A percentile compares a stretch with the other conserved stretches of the same genome.
Evolutionary conservation across 208 protist genomes (phyloP).

Genomic region (Trypanosoma scelopori): DNA sequence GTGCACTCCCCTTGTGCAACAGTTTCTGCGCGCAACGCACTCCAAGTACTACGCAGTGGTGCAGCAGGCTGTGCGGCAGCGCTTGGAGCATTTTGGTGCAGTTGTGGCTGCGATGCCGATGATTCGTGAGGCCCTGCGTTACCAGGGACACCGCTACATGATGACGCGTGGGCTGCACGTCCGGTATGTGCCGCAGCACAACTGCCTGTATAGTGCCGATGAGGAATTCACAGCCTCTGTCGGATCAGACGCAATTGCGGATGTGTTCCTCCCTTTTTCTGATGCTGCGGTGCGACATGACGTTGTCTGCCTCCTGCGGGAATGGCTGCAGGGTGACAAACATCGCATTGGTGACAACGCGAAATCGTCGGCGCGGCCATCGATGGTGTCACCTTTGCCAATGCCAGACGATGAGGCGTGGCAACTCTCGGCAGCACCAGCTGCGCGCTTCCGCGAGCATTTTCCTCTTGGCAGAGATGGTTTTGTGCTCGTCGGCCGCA

Average conservation of each 20-base stretch:
- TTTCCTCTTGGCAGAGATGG: conserved; percentile 68
- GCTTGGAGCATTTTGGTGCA: conserved; percentile 39
- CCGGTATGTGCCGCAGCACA: conserved; percentile 63
- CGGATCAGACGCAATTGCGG: conserved; percentile 39
- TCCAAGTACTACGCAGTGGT: conserved; percentile 43
- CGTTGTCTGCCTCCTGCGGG: conserved; percentile 6
- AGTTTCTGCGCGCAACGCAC: conserved; percentile 27
- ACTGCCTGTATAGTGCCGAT: conserved; percentile 64
- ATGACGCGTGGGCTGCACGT: conserved; percentile 37
- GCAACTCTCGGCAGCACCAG: conserved; percentile 38
- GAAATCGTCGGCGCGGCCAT: neutral
- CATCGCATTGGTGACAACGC: conserved; percentile 9
- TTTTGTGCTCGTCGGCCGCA: conserved; percentile 3
- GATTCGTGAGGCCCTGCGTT: conserved; percentile 26
- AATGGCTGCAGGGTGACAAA: conserved; percentile 13
- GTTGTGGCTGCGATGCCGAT: conserved; percentile 32
- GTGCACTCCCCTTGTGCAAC: conserved; percentile 50
- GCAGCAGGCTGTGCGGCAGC: conserved; percentile 18
- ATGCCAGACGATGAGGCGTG: conserved; percentile 13
- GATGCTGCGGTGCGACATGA: conserved; percentile 16
- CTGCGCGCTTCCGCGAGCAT: conserved; percentile 38
- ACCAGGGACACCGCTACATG: conserved; percentile 34
- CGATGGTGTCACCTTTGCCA: neutral
- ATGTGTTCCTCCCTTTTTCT: conserved; percentile 52
- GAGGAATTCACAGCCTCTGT: conserved; percentile 43